Evolutionary conservation across 495 filamentous ascomycete genomes (phyloP).

Genomic region (Physcia stellaris): DNA sequence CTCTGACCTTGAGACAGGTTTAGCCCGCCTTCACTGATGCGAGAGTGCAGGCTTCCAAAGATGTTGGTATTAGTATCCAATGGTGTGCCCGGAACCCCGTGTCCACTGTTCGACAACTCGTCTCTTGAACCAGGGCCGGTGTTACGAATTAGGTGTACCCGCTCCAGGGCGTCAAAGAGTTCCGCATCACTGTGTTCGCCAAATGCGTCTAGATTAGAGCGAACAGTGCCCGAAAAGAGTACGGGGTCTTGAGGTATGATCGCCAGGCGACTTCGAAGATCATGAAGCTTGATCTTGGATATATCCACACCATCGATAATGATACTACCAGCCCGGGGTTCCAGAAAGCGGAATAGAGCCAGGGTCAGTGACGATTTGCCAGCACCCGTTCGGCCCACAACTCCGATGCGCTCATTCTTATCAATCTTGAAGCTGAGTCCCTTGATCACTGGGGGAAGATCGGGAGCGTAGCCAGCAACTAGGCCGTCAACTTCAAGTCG

Average conservation of each 20-base stretch:
- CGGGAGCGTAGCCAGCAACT: conserved; percentile 60
- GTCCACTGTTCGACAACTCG: conserved; percentile 15
- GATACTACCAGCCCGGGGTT: conserved; percentile 56
- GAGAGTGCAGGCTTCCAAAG: conserved; percentile 43
- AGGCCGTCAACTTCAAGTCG: conserved; percentile 59
- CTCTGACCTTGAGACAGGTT: conserved; percentile 81
- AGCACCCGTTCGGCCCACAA: conserved; percentile 76
- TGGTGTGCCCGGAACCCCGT: conserved; percentile 14
- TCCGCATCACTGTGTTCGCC: conserved; percentile 55
- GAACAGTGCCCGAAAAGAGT: conserved; percentile 74
- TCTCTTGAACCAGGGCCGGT: conserved; percentile 20
- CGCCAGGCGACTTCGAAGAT: conserved; percentile 58
- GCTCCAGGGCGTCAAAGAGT: conserved; percentile 58
- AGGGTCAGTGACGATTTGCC: conserved; percentile 78
- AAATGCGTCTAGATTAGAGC: conserved; percentile 73
- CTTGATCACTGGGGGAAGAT: conserved; percentile 63
- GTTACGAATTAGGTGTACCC: conserved; percentile 52
- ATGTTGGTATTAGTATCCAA: conserved; percentile 44
- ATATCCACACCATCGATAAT: conserved; percentile 66
- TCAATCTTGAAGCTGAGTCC: conserved; percentile 58
- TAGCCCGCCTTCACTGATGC: conserved; percentile 61
- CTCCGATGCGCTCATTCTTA: conserved; percentile 62
- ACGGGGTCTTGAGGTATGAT: conserved; percentile 85
- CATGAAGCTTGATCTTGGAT: conserved; percentile 57
- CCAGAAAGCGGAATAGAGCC: conserved; percentile 72